Conservation (phyloP, 2,329 filamentous ascomycete genomes). For the Pseudophaeomoniella oleicola region DNA sequence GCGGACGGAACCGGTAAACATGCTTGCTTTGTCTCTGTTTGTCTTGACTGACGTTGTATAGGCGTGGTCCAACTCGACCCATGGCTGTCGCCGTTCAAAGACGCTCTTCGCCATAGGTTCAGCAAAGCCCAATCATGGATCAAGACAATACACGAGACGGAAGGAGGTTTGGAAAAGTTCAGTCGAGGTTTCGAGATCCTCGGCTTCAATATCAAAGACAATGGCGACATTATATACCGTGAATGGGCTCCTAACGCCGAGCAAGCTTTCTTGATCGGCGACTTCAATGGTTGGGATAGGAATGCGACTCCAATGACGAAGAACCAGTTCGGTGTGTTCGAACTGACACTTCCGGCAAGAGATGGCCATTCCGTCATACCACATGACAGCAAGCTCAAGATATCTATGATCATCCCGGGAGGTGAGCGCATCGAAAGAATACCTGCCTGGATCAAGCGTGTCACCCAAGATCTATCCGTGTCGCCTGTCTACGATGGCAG, state of each 20-base stretch:
- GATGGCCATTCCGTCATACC: constrained; percentile 65
- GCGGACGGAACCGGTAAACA: constrained; percentile 15
- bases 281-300: constrained; percentile 90
- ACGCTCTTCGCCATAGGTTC: constrained; percentile 61
- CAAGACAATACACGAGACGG: constrained; percentile 61
- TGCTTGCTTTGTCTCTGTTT: background rate
- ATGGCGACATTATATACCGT: constrained; percentile 78
- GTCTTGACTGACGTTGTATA: constrained; percentile 23
- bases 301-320: constrained; percentile 77
- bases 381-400: constrained; percentile 95
- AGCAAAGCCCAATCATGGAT: constrained; percentile 76
- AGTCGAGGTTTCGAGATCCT: constrained; percentile 74
- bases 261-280: constrained; percentile 74
- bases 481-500: constrained; percentile 88
- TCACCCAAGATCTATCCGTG: constrained; percentile 79
- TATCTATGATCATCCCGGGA: constrained; percentile 65
- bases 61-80: constrained; percentile 80
- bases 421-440: constrained; percentile 76
- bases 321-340: constrained; percentile 73
- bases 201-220: constrained; percentile 65
- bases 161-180: constrained; percentile 87
- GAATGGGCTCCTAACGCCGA: constrained; percentile 93
- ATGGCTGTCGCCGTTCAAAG: constrained; percentile 75
- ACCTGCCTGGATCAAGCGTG: constrained; percentile 93
- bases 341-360: constrained; percentile 59